Percentiles rank a stretch among this genome's conserved stretches.
Evolutionary conservation across 2,329 filamentous ascomycete genomes (phyloP).

Genomic region (Mycosphaerella sp.): DNA sequence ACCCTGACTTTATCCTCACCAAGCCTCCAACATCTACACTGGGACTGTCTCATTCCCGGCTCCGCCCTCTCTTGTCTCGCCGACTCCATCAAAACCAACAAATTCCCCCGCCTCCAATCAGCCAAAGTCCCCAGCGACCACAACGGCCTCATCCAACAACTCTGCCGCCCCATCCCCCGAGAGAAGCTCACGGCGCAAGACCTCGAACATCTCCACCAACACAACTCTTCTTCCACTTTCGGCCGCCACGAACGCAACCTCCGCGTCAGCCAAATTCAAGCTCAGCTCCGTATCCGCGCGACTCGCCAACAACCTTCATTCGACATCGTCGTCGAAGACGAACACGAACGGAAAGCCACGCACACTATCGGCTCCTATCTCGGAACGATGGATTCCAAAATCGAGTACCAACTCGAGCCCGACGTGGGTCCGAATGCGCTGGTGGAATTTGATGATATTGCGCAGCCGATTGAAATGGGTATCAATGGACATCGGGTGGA

Average conservation of each 20-base stretch:
- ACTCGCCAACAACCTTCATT: conserved; percentile 51
- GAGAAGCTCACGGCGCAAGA: conserved; percentile 48
- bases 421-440: conserved; percentile 37
- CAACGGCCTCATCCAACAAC: conserved; percentile 60
- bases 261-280: conserved; percentile 51
- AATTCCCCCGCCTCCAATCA: conserved; percentile 56
- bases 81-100: conserved; percentile 53
- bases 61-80: conserved; percentile 58
- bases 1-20: conserved; percentile 40
- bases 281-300: conserved; percentile 58
- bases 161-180: conserved; percentile 58
- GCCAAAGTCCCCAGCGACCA: conserved; percentile 63
- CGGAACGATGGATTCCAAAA: conserved; percentile 52
- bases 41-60: conserved; percentile 53
- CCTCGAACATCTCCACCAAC: conserved; percentile 14
- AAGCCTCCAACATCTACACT: conserved; percentile 50
- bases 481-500: conserved; percentile 6
- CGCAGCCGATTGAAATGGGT: conserved; percentile 5
- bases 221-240: neutral
- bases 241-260: conserved; percentile 23
- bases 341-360: conserved; percentile 46
- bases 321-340: conserved; percentile 50
- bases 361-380: conserved; percentile 56
- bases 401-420: conserved; percentile 55
- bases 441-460: conserved; percentile 22